Evolutionary conservation across 2,329 filamentous ascomycete genomes (phyloP), one percentile per base, ranked within the genome.

Genomic region (Exophiala sideris): DNA sequence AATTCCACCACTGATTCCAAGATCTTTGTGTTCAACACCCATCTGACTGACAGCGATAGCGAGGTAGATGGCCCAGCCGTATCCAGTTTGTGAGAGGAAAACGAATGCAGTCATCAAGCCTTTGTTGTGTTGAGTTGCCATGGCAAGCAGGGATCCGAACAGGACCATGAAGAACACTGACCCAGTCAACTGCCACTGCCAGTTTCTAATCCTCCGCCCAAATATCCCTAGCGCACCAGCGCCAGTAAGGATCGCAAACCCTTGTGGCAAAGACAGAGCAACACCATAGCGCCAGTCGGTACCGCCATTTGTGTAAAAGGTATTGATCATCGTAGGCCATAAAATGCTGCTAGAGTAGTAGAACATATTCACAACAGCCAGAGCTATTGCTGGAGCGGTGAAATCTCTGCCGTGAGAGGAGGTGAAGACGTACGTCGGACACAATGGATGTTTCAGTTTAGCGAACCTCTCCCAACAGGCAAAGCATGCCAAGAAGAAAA

Each of bases 361-460:
- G 62, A 78, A 78, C 76, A 79, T 79, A 52, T 74, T 79, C 16
- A 78, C 69, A 41, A 79, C 71, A 39, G 71, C 72, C 0, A 72
- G 67, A 3, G 72, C 72, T 21, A 78, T 67, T 35, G 72, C 74
- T 0, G 76, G 75, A 0, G 72, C 75, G 0, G 76, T 78, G 40
- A 79, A 71, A 40, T 77, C 74, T n/a, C 76, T 68, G 1, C 76
- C 76, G 29, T 68, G 63, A 10, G 71, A 71, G 8, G 70, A 66
- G 3, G 72, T 71, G 62, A 79, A 79, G 60, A 79, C 67, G 44
- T 70, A 67, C 0, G 73, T 68, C 5, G 76, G 76, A 1, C 74
- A 75, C 10, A 79, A 65, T 0, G 69, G 72, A 45, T 70, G 71
- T 57, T 70, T 71, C 11, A 69, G 58, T 3, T 65, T 66, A 11